A percentile compares a stretch with the other conserved stretches of the same genome.
These are phyloP conservation scores for Pyrus pyrifolia DNA, from an alignment of 306 rosid species.

Conservation along the genomic window DNA sequence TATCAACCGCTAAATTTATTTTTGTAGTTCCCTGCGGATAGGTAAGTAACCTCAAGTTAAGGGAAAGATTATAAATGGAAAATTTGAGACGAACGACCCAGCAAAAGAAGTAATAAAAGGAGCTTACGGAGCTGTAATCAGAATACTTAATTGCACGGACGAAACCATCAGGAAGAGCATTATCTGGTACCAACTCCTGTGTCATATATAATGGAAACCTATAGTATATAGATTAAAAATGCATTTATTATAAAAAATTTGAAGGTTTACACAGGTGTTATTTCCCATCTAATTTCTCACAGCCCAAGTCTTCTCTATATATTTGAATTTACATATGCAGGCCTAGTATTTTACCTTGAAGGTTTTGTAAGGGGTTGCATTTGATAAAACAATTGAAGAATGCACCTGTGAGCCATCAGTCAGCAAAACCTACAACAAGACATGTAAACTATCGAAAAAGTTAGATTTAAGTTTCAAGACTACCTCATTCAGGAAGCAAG, in stretches of 20 bases:
- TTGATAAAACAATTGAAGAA: conserved; percentile 76
- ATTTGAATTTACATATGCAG: neutral
- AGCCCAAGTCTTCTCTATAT: neutral
- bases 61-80: neutral
- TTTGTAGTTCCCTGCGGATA: conserved; percentile 69
- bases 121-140: conserved; percentile 91
- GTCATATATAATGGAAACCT: conserved; percentile 18
- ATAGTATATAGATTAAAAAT: conserved; percentile 18
- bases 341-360: conserved; percentile 52
- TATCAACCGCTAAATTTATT: conserved; percentile 84
- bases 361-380: conserved; percentile 86
- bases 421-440: conserved; percentile 54
- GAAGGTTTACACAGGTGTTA: neutral
- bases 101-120: neutral
- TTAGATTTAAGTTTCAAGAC: conserved; percentile 13
- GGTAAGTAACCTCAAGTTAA: neutral
- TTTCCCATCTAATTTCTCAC: neutral
- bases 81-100: neutral
- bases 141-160: conserved; percentile 51
- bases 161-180: conserved; percentile 71
- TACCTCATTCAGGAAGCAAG: conserved; percentile 25
- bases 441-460: conserved; percentile 17
- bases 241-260: neutral
- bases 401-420: conserved; percentile 74
- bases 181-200: conserved; percentile 69